Evolutionary conservation across 192 early-diverging fungal genomes (phyloP), one percentile per base, ranked within the genome.

Genomic region (Pilobolus umbonatus): DNA sequence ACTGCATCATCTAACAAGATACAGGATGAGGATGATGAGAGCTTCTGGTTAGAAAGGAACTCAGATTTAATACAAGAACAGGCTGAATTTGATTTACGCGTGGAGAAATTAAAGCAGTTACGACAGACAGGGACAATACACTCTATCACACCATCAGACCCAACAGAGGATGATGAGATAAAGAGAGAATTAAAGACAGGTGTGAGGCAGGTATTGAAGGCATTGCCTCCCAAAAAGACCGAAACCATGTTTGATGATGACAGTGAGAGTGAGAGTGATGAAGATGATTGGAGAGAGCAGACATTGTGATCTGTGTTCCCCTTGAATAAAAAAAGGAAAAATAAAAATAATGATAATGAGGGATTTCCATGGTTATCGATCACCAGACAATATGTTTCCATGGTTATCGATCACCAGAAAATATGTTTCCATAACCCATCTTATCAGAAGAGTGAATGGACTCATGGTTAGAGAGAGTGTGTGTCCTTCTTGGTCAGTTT

Each of bases 231-330:
- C 7, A 67, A 67, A 19, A 59, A 62, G 22, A 22, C 57, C 10
- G 30, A 31, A n/a, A 55, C 64, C 14, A 55, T 59, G 32, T 57
- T 64, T 63, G 65, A 67, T 19, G 61, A 60, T 31, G 49, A 46
- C 26, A 45, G 54, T 17, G 62, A 64, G 30, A 64, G 66, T n/a
- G 70, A 73, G 4, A 30, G 19, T 32, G 60, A 68, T n/a, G 58
- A 59, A 2, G 43, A 53, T 24, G 68, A 60, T 29, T 73, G 71
- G 71, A 48, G 71, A 55, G 71, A 57, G 25, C 71, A 73, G 26
- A 55, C 63, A 1, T 22, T 73, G 10, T 68, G 54, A 57, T n/a
- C n/a, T n/a, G n/a, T n/a, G n/a, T n/a, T n/a, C n/a, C n/a, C n/a
- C n/a, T n/a, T n/a, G n/a, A n/a, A n/a, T n/a, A n/a, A n/a, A n/a